Percentiles rank a stretch among this genome's conserved stretches.
phyloP scores from a whole-genome alignment of 306 rosid genomes.

The Rosa multiflora region DNA sequence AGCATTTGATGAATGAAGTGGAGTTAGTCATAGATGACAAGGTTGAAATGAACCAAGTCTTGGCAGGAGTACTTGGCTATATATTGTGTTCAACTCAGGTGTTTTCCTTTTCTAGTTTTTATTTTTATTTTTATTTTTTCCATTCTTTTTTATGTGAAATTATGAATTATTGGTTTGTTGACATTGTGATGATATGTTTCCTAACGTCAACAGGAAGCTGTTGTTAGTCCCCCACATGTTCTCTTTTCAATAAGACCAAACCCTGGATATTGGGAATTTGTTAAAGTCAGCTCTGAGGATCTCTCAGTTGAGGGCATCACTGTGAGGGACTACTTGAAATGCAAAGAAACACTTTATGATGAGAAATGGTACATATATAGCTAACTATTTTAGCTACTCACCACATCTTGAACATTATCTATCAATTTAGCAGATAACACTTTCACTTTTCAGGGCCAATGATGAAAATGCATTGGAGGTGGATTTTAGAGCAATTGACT shows the following conservation, averaged over 20 bases:
- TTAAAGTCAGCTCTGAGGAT: conserved; percentile 58
- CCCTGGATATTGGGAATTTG: conserved; percentile 89
- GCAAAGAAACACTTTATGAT: conserved; percentile 62
- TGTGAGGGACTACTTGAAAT: conserved; percentile 56
- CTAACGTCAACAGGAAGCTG: conserved; percentile 62
- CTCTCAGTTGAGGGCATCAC: conserved; percentile 63
- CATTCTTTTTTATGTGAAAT: background rate
- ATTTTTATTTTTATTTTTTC: background rate
- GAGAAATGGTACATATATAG: conserved; percentile 51
- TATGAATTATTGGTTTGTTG: background rate
- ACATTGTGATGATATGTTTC: background rate
- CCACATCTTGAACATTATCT: background rate
- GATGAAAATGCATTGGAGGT: conserved; percentile 84
- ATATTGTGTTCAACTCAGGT: conserved; percentile 77
- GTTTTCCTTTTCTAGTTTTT: background rate
- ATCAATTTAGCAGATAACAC: background rate
- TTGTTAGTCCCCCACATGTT: conserved; percentile 71
- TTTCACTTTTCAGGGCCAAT: conserved; percentile 54
- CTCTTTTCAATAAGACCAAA: conserved; percentile 74
- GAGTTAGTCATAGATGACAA: conserved; percentile 59
- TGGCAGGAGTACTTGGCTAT: conserved; percentile 71
- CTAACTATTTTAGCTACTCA: background rate
- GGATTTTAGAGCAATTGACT: conserved; percentile 77
- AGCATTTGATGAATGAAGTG: conserved; percentile 74
- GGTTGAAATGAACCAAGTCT: conserved; percentile 51